phyloP scores from a whole-genome alignment of 768 basidiomycete genomes.

The Lactifluus rugatus region DNA sequence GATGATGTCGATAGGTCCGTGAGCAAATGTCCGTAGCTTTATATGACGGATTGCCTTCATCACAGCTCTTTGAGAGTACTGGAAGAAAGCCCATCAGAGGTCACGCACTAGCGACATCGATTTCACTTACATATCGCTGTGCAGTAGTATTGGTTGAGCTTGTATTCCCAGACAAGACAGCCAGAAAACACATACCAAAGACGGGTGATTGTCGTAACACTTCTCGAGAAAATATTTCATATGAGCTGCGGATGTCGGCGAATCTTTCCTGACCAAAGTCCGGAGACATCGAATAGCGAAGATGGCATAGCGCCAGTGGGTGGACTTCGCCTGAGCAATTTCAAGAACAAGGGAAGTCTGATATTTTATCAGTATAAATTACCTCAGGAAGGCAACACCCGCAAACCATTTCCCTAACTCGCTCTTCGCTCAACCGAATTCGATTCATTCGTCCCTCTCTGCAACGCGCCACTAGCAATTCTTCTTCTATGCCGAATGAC shows the following conservation, averaged over 20 bases:
- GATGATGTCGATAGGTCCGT: constrained; percentile 45
- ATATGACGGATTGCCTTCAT: constrained; percentile 71
- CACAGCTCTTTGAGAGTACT: constrained; percentile 66
- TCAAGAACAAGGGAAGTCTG: constrained; percentile 40
- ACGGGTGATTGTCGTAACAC: constrained; percentile 53
- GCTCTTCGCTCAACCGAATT: constrained; percentile 32
- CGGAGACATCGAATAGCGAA: constrained; percentile 59
- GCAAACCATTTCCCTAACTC: constrained; percentile 37
- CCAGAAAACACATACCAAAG: constrained; percentile 40
- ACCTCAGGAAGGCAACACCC: not conserved
- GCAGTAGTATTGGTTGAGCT: constrained; percentile 3
- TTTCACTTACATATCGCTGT: constrained; percentile 48
- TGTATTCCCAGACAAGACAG: not conserved
- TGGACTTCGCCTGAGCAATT: constrained; percentile 48
- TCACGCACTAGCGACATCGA: not conserved
- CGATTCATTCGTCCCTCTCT: constrained; percentile 39
- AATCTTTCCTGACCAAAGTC: constrained; percentile 59
- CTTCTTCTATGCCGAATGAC: constrained; percentile 26
- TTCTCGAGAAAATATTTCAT: constrained; percentile 51
- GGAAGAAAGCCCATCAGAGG: not conserved
- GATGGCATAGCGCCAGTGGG: constrained; percentile 76
- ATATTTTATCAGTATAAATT: constrained; percentile 4
- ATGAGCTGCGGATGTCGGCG: constrained; percentile 38
- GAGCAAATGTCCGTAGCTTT: constrained; percentile 69
- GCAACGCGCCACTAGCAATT: constrained; percentile 33